These are phyloP conservation scores for Alternaria tenuissima DNA, from an alignment of 2,329 filamentous ascomycete genomes.

Conservation along the genomic window DNA sequence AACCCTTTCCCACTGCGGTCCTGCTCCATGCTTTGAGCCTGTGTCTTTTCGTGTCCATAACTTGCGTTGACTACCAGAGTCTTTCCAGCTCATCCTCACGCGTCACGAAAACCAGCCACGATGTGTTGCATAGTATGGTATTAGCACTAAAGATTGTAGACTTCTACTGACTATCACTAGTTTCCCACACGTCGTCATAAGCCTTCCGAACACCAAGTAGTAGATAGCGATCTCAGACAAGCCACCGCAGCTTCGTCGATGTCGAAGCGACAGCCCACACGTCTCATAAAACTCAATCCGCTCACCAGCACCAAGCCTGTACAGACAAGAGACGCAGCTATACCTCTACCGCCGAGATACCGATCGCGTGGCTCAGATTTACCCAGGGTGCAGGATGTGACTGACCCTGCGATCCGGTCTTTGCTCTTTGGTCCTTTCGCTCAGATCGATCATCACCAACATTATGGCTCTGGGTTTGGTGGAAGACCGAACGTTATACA, in stretches of 20 bases:
- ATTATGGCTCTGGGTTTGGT: neutral
- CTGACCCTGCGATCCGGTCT: neutral
- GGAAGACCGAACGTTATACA: neutral
- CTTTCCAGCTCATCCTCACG: neutral
- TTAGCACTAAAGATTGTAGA: neutral
- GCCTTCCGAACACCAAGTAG: neutral
- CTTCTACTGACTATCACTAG: neutral
- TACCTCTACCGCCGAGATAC: slow-evolving; percentile 3
- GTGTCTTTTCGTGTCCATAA: neutral
- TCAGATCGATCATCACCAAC: neutral
- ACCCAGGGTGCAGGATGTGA: slow-evolving; percentile 4
- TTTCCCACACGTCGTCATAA: neutral
- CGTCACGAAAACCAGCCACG: neutral
- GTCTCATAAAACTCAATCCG: neutral
- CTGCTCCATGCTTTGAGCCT: neutral
- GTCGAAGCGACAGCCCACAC: neutral
- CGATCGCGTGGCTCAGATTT: neutral
- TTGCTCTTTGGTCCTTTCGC: slow-evolving; percentile 1
- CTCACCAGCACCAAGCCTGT: neutral
- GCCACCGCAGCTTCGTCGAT: neutral
- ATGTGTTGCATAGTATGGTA: slow-evolving; percentile 4
- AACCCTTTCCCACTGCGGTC: neutral
- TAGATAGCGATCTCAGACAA: neutral
- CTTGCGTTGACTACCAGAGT: neutral
- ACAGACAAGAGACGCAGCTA: neutral